phyloP scores from a whole-genome alignment of 495 filamentous ascomycete genomes.

The Lophiostoma macrostomum region DNA sequence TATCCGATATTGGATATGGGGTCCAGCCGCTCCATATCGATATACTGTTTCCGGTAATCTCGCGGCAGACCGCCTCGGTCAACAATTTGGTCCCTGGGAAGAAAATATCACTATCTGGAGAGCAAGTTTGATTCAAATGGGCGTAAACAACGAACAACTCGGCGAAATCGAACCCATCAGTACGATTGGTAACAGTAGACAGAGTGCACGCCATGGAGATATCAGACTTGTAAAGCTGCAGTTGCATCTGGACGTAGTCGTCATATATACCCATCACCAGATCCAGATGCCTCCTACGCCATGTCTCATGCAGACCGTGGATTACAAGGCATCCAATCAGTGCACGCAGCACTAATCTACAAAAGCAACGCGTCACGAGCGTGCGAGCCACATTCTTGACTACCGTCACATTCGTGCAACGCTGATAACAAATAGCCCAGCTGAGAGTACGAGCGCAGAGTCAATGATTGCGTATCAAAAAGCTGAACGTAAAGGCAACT shows the following conservation, averaged over 20 bases:
- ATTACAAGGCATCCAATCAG: no score
- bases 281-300: no score
- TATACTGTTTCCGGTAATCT: slow-evolving; percentile 1
- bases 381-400: no score
- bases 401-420: no score
- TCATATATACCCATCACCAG: no score
- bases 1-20: background rate
- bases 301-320: no score
- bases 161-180: slow-evolving; percentile 8
- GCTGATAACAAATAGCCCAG: no score
- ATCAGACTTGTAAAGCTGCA: background rate
- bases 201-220: background rate
- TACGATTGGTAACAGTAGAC: slow-evolving; percentile 5
- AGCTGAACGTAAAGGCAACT: no score
- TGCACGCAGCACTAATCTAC: no score
- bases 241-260: slow-evolving; percentile 5
- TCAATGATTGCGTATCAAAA: no score
- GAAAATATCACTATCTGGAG: slow-evolving; percentile 8
- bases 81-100: slow-evolving; percentile 5
- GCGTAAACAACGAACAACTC: background rate
- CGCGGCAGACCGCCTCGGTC: background rate
- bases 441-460: no score
- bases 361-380: no score
- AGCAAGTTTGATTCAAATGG: slow-evolving; percentile 4
- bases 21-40: slow-evolving; percentile 12